These are phyloP conservation scores for Apostasia shenzhenica DNA, from an alignment of 106 monocot species.

Conservation along the genomic window DNA sequence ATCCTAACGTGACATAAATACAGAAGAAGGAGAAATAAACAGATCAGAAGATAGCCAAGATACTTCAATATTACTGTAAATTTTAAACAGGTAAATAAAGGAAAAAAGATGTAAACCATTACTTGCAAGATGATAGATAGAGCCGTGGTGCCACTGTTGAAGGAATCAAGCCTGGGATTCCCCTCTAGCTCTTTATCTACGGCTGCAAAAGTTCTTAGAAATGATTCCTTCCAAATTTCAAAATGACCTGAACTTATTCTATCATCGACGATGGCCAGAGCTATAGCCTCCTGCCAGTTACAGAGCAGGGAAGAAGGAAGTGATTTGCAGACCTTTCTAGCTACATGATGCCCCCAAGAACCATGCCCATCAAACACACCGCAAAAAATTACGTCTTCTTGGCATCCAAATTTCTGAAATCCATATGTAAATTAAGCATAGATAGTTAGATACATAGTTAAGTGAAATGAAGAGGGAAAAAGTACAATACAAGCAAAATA, in stretches of 20 bases:
- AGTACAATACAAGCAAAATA: too few species aligned
- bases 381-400: slow-evolving; percentile 72
- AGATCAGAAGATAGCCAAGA: too few species aligned
- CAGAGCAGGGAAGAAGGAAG: slow-evolving; percentile 70
- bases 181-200: slow-evolving; percentile 63
- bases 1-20: too few species aligned
- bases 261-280: slow-evolving; percentile 14
- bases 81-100: too few species aligned
- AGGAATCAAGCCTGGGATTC: slow-evolving; percentile 47
- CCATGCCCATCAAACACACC: slow-evolving; percentile 96
- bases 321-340: slow-evolving; percentile 55
- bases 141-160: slow-evolving; percentile 86
- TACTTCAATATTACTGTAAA: too few species aligned
- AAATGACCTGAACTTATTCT: slow-evolving; percentile 33
- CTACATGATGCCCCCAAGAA: slow-evolving; percentile 81
- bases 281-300: slow-evolving; percentile 67
- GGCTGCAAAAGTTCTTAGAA: slow-evolving; percentile 40
- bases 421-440: slow-evolving; percentile 5
- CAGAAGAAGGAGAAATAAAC: too few species aligned
- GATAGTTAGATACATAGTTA: not conserved
- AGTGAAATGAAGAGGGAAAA: not conserved
- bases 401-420: slow-evolving; percentile 73
- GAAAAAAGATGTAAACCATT: not conserved
- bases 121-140: slow-evolving; percentile 73
- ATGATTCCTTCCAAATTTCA: slow-evolving; percentile 77